Percentiles rank a stretch among this genome's conserved stretches.
phyloP scores from a whole-genome alignment of 371 early-diverging fungal species.

The Chytridiales sp. region DNA sequence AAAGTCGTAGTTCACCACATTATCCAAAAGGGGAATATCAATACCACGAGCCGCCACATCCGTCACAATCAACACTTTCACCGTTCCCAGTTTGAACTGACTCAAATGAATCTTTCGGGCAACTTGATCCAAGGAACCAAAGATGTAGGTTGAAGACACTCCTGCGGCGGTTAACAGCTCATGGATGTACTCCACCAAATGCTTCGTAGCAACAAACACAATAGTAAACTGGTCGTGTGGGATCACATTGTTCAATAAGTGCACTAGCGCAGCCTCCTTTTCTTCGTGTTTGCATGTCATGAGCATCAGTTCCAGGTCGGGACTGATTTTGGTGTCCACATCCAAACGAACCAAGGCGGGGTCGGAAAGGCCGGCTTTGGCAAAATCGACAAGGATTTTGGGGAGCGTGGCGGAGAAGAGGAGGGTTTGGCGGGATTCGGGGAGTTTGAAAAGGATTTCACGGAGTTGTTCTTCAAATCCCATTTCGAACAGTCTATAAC shows the following conservation, averaged over 20 bases:
- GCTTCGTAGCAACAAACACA: constrained; percentile 92
- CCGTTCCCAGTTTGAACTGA: constrained; percentile 75
- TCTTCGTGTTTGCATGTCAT: constrained; percentile 77
- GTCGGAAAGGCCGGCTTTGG: constrained; percentile 87
- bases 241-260: constrained; percentile 76
- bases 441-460: constrained; percentile 84
- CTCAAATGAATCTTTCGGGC: constrained; percentile 85
- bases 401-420: constrained; percentile 96
- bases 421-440: constrained; percentile 78
- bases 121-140: constrained; percentile 92
- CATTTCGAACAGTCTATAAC: constrained; percentile 83
- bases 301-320: constrained; percentile 82
- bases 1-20: constrained; percentile 98
- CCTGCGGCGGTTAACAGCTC: constrained; percentile 69
- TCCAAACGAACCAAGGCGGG: constrained; percentile 92
- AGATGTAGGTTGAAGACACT: constrained; percentile 79
- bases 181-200: constrained; percentile 93
- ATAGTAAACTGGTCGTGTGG: constrained; percentile 76
- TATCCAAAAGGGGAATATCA: constrained; percentile 96
- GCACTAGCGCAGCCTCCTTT: constrained; percentile 88
- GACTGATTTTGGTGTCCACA: constrained; percentile 88
- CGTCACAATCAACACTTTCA: constrained; percentile 90
- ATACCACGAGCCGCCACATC: constrained; percentile 99
- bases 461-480: constrained; percentile 96
- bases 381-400: constrained; percentile 88